Evolutionary conservation across 768 basidiomycete genomes (phyloP).

Genomic region (Pleurotus pulmonarius): DNA sequence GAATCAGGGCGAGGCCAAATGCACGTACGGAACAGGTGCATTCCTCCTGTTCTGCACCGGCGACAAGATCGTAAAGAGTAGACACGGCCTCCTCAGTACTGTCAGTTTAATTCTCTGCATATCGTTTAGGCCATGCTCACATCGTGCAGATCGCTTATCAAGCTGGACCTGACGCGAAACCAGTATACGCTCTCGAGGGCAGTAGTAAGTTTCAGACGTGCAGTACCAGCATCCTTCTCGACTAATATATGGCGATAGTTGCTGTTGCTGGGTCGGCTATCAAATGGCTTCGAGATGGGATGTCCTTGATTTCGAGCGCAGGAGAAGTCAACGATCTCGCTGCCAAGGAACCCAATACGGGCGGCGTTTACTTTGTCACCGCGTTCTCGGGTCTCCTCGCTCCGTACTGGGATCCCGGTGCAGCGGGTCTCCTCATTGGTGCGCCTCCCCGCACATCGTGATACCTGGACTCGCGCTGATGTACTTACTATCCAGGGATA

Average conservation of each 20-base stretch:
- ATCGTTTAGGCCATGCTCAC: neutral
- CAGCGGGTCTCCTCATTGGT: conserved; percentile 85
- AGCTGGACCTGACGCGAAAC: conserved; percentile 70
- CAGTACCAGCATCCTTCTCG: neutral
- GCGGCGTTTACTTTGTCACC: conserved; percentile 94
- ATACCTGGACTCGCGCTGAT: neutral
- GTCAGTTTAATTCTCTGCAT: conserved; percentile 33
- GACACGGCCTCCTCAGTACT: conserved; percentile 86
- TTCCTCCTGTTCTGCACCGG: conserved; percentile 97
- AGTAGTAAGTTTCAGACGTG: conserved; percentile 56
- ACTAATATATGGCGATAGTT: conserved; percentile 37
- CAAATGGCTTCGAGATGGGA: conserved; percentile 94
- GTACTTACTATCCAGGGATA: conserved; percentile 40
- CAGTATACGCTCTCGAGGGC: conserved; percentile 93
- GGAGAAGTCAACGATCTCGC: conserved; percentile 85
- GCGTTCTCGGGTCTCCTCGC: conserved; percentile 95
- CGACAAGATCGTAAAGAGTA: conserved; percentile 76
- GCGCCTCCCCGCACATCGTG: conserved; percentile 10
- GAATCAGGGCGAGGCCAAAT: conserved; percentile 89
- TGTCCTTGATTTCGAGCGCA: conserved; percentile 77
- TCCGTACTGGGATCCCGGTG: conserved; percentile 96
- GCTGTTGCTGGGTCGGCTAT: conserved; percentile 94
- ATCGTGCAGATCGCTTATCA: conserved; percentile 77
- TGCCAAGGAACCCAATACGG: conserved; percentile 68
- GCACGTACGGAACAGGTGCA: conserved; percentile 96